Evolutionary conservation across 1,139 yeast genomes (phyloP).

Genomic region (Debaryomyces psychrophilus): DNA sequence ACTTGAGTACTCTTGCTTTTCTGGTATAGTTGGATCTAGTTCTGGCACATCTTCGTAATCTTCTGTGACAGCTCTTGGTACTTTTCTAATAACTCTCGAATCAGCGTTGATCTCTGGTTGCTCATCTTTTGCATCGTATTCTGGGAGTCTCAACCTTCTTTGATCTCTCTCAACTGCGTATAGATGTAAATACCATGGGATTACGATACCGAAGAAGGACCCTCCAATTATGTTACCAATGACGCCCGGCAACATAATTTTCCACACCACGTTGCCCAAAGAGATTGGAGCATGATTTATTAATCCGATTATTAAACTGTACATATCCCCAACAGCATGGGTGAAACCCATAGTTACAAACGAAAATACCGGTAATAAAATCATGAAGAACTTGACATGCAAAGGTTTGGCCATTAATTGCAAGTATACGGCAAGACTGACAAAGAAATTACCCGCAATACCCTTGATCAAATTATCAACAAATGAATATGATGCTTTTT

Average conservation of each 20-base stretch:
- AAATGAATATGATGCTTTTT: conserved; percentile 53
- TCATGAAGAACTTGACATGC: conserved; percentile 73
- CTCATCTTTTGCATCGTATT: conserved; percentile 71
- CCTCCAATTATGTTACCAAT: conserved; percentile 79
- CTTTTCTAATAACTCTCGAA: conserved; percentile 67
- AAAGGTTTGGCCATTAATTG: conserved; percentile 78
- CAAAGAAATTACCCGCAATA: conserved; percentile 76
- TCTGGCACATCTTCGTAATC: conserved; percentile 14
- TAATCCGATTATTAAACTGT: conserved; percentile 62
- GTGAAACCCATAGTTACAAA: conserved; percentile 76
- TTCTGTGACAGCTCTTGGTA: conserved; percentile 16
- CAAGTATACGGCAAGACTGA: conserved; percentile 70
- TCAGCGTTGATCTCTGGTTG: conserved; percentile 78
- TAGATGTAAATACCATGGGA: conserved; percentile 73
- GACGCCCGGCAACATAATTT: conserved; percentile 64
- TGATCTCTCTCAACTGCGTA: conserved; percentile 72
- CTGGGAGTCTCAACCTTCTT: conserved; percentile 59
- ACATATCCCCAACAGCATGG: conserved; percentile 84
- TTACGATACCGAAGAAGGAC: conserved; percentile 55
- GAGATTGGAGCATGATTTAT: conserved; percentile 64
- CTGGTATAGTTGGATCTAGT: conserved; percentile 8
- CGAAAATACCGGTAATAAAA: conserved; percentile 68
- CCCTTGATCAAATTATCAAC: conserved; percentile 64
- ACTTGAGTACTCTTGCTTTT: conserved; percentile 5
- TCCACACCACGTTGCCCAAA: conserved; percentile 73